Evolutionary conservation across 2,329 filamentous ascomycete genomes (phyloP), one percentile per base, ranked within the genome.

Genomic region (Hypoxylon rubiginosum): DNA sequence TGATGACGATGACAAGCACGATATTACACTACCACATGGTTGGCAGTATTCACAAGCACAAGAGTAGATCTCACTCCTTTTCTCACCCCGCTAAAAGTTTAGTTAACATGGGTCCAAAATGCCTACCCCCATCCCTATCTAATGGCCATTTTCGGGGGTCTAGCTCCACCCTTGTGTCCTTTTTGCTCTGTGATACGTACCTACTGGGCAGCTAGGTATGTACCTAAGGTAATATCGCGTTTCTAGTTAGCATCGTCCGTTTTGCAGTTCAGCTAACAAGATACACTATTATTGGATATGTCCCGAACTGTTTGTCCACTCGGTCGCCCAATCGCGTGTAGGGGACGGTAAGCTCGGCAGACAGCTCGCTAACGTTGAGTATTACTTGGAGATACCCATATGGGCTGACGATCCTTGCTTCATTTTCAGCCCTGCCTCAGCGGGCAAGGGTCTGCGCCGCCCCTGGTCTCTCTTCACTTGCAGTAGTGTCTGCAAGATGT

Each of bases 381-480:
- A 36, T 50, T 48, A 57, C 52, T 53, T 58, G 32, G 28, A 54
- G 36, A 21, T 57, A 51, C 45, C n/a, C 58, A 34, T 62, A 62
- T 65, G 69, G 17, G 64, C 66, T 69, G 49, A 69, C 68, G 64
- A 66, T 68, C 60, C 62, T 55, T 62, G 58, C 67, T 68, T 54
- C 60, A 48, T 66, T 65, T 67, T 70, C 72, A 71, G 71, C 71
- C 68, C 69, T 66, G 63, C 66, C 64, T 66, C 59, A 71, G 60
- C 64, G 19, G 67, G 43, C 60, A 58, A 45, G 56, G 54, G 57
- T 60, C 69, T 67, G 67, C n/a, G n/a, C n/a, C 69, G 64, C 71
- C 64, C 62, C 66, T 58, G 54, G 43, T 51, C 49, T 50, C 49
- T 66, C 43, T 59, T 17, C 43, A 56, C 63, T 55, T 63, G 53